Conservation (phyloP, 345 rosid genomes). For the Citrus cavaleriei region DNA sequence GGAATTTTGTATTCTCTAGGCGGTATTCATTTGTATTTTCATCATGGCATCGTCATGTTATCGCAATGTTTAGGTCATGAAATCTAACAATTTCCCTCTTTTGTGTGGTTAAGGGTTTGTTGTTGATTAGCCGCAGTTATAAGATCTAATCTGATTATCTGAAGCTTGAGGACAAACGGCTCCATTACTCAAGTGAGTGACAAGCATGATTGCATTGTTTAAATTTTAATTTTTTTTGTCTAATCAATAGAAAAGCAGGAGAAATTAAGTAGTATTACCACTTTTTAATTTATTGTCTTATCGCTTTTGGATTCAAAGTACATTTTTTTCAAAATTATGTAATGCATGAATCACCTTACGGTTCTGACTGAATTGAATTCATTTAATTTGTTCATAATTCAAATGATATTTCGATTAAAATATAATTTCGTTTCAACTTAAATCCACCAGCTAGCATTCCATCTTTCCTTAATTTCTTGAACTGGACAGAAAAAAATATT, state of each 20-base stretch:
- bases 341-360: conserved; percentile 10
- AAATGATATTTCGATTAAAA: no score
- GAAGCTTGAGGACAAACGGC: not conserved
- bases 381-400: not conserved
- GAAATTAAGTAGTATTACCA: not conserved
- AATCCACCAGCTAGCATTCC: not conserved
- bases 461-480: not conserved
- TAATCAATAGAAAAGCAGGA: conserved; percentile 3
- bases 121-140: not conserved
- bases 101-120: not conserved
- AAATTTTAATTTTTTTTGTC: not conserved
- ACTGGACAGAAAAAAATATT: not conserved
- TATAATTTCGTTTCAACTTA: not conserved
- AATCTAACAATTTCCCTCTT: not conserved
- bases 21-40: not conserved
- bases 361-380: not conserved
- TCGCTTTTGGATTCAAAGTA: not conserved
- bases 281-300: conserved; percentile 5
- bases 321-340: not conserved
- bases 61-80: conserved; percentile 17
- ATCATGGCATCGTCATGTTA: conserved; percentile 17
- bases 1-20: not conserved
- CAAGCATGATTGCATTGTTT: not conserved
- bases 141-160: not conserved
- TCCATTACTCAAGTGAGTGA: conserved; percentile 1